These are phyloP conservation scores for Fomitopsis pulvina DNA, from an alignment of 768 basidiomycete species.

Conservation along the genomic window DNA sequence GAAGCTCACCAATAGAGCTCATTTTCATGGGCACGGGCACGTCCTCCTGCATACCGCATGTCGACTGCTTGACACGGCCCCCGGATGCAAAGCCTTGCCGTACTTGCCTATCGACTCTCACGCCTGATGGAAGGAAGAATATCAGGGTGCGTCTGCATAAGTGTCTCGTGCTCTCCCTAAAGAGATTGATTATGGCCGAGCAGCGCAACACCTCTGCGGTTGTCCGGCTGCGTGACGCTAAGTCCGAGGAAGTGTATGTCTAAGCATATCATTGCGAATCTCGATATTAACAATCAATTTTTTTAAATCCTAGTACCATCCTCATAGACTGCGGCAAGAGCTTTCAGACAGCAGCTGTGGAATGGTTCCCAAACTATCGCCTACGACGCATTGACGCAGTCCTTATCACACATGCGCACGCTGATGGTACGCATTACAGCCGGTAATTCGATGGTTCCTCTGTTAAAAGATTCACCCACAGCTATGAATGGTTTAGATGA, in stretches of 20 bases:
- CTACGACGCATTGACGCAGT: constrained; percentile 68
- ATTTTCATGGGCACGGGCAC: constrained; percentile 84
- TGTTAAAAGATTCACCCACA: constrained; percentile 9
- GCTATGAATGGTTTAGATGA: constrained; percentile 92
- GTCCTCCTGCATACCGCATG: constrained; percentile 62
- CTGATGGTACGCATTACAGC: constrained; percentile 46
- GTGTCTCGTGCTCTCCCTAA: too few relatives aligned
- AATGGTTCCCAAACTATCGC: constrained; percentile 66
- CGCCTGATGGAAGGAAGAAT: constrained; percentile 74
- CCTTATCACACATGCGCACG: constrained; percentile 84
- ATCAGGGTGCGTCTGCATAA: constrained; percentile 36
- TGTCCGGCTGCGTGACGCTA: constrained; percentile 39
- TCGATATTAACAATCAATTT: background rate
- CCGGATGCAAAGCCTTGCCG: constrained; percentile 44
- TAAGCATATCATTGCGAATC: background rate
- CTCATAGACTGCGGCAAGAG: constrained; percentile 85
- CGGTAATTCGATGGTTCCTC: background rate
- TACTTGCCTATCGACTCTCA: constrained; percentile 64
- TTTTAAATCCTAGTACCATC: constrained; percentile 45
- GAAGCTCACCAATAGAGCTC: constrained; percentile 40
- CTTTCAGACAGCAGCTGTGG: constrained; percentile 51
- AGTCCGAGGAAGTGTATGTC: constrained; percentile 45
- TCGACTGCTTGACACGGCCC: constrained; percentile 71
- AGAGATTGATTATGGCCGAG: too few relatives aligned
- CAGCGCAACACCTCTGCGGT: constrained; percentile 72